Base-by-base conservation (phyloP, 805 yeast species). In the Cyberlindnera veronae region DNA sequence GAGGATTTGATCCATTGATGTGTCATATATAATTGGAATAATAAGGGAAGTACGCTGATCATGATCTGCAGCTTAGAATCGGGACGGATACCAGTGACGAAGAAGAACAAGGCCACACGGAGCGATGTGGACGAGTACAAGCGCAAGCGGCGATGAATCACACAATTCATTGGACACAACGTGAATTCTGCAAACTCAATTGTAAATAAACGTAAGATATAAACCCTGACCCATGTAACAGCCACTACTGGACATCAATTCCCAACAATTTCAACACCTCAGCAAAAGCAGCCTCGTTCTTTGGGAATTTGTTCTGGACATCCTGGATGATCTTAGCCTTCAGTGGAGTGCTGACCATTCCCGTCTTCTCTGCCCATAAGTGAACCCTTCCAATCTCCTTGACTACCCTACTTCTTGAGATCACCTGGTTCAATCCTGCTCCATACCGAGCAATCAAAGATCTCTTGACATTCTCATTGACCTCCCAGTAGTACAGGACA, bases 61-160 rank as follows among this genome's bases (percentile, higher is more conserved):
- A n/a, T n/a, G n/a, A n/a, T n/a, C n/a, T n/a, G n/a, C n/a, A n/a
- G n/a, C n/a, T n/a, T n/a, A n/a, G n/a, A n/a, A n/a, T n/a, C n/a
- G n/a, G n/a, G n/a, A n/a, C 44, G 68, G 68, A 3, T 55, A 57
- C 31, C 41, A 40, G 18, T 46, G 2, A 52, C 53, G 34, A 27
- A 44, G 3, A 42, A 48, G 34, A 51, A 47, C 16, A 18, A 37
- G 20, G 44, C 55, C 2, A 46, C 53, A 21, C 38, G 45, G 6
- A 49, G 46, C n/a, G 63, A 59, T 19, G 42, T 47, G 14, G 57
- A 59, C 15, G 54, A 45, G 39, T 43, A 48, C 14, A 47, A 49
- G 36, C 44, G 54, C 26, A 54, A 53, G 36, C 45, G 39, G 27
- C 20, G 34, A 7, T 13, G 5, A 5, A 13, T 6, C 6, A 8